Conservation (phyloP, 2,329 filamentous ascomycete genomes). For the Ascosphaera aggregata region DNA sequence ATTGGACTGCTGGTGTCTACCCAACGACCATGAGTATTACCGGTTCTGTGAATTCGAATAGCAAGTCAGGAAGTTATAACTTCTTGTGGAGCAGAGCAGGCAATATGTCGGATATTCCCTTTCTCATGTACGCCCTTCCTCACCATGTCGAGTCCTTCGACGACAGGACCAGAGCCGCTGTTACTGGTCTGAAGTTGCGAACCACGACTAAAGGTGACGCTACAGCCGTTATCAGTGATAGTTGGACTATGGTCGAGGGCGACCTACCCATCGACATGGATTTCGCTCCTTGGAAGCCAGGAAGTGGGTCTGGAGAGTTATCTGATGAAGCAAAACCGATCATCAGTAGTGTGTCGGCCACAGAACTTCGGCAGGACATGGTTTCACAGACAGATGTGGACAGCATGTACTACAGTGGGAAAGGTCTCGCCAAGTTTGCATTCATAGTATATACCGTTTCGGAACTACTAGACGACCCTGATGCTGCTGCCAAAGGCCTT, state of each 20-base stretch:
- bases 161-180: slow-evolving; percentile 23
- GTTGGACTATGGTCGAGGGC: slow-evolving; percentile 56
- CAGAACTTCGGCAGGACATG: slow-evolving; percentile 58
- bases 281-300: slow-evolving; percentile 55
- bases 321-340: slow-evolving; percentile 28
- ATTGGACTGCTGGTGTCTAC: slow-evolving; percentile 54
- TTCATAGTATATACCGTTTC: slow-evolving; percentile 40
- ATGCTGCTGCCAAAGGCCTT: slow-evolving; percentile 34
- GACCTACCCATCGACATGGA: slow-evolving; percentile 50
- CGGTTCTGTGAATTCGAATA: slow-evolving; percentile 31
- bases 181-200: slow-evolving; percentile 36
- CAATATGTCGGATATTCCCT: slow-evolving; percentile 25
- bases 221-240: slow-evolving; percentile 44
- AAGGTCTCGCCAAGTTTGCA: slow-evolving; percentile 59
- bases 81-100: slow-evolving; percentile 54
- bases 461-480: slow-evolving; percentile 36
- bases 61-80: slow-evolving; percentile 43
- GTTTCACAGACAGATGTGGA: slow-evolving; percentile 46
- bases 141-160: slow-evolving; percentile 68
- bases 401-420: slow-evolving; percentile 88
- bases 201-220: slow-evolving; percentile 72
- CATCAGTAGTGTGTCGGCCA: slow-evolving; percentile 39
- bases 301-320: slow-evolving; percentile 15
- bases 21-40: slow-evolving; percentile 39
- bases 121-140: slow-evolving; percentile 73